Evolutionary conservation across 73 alveolate genomes (phyloP).

Genomic region (Paramecium caudatum): DNA sequence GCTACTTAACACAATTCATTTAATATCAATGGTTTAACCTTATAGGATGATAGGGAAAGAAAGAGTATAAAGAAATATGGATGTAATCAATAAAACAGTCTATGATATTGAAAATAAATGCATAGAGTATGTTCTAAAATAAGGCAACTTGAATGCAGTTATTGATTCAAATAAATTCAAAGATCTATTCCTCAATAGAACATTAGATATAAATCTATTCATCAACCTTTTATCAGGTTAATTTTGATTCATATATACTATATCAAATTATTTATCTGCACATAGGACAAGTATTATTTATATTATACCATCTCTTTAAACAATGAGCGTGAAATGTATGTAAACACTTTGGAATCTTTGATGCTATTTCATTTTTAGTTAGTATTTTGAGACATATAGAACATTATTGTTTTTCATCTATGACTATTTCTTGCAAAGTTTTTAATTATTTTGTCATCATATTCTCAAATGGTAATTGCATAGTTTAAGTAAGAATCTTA

Average conservation of each 20-base stretch:
- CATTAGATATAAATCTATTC: background rate
- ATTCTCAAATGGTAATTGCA: conserved; percentile 11
- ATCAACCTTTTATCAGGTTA: conserved; percentile 32
- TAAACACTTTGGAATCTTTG: background rate
- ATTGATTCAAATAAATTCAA: background rate
- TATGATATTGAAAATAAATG: background rate
- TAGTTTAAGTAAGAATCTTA: background rate
- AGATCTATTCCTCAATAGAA: background rate
- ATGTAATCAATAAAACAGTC: background rate
- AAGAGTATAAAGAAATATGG: background rate
- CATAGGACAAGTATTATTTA: conserved; percentile 12
- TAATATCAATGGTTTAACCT: background rate
- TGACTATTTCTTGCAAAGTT: background rate
- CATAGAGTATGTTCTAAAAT: conserved; percentile 29
- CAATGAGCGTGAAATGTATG: conserved; percentile 8
- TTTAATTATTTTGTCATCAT: conserved; percentile 9
- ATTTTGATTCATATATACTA: conserved; percentile 33
- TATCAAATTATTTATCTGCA: conserved; percentile 6
- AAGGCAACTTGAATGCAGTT: conserved; percentile 12
- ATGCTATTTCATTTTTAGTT: background rate
- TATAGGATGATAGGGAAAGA: background rate
- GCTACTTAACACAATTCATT: background rate
- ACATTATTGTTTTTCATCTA: background rate
- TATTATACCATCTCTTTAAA: conserved; percentile 21
- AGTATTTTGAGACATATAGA: background rate